phyloP scores from a whole-genome alignment of 2,329 filamentous ascomycete genomes.

The Nothophaeocryptopus gaeumannii region DNA sequence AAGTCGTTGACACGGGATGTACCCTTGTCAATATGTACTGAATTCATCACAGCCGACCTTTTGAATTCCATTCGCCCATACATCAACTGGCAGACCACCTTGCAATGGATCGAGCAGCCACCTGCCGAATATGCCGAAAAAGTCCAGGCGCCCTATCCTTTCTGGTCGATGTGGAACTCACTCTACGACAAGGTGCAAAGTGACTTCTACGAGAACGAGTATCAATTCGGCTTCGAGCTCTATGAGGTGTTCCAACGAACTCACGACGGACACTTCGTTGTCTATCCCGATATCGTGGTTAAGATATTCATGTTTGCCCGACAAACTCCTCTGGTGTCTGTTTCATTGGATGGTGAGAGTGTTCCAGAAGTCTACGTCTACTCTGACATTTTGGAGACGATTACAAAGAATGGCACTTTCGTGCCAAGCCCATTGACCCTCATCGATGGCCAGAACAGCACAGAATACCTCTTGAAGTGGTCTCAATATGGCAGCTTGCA shows the following conservation, averaged over 20 bases:
- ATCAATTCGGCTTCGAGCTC: slow-evolving; percentile 51
- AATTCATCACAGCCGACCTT: slow-evolving; percentile 33
- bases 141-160: slow-evolving; percentile 43
- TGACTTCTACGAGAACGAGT: slow-evolving; percentile 41
- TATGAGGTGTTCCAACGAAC: slow-evolving; percentile 53
- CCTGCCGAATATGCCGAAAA: slow-evolving; percentile 47
- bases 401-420: slow-evolving; percentile 41
- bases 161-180: slow-evolving; percentile 39
- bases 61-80: slow-evolving; percentile 46
- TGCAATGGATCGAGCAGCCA: slow-evolving; percentile 45
- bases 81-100: slow-evolving; percentile 47
- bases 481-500: slow-evolving; percentile 51
- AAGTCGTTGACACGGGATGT: too few relatives aligned
- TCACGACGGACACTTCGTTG: slow-evolving; percentile 65
- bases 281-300: slow-evolving; percentile 53
- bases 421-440: slow-evolving; percentile 50
- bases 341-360: slow-evolving; percentile 59
- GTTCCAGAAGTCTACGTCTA: slow-evolving; percentile 58
- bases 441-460: slow-evolving; percentile 58
- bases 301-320: slow-evolving; percentile 52
- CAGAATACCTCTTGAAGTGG: slow-evolving; percentile 49
- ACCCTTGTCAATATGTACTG: slow-evolving; percentile 20
- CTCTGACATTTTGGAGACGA: slow-evolving; percentile 45
- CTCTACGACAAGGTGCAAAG: slow-evolving; percentile 41
- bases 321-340: slow-evolving; percentile 54